Evolutionary conservation across 306 rosid genomes (phyloP).

Genomic region (Acmispon strigosus): DNA sequence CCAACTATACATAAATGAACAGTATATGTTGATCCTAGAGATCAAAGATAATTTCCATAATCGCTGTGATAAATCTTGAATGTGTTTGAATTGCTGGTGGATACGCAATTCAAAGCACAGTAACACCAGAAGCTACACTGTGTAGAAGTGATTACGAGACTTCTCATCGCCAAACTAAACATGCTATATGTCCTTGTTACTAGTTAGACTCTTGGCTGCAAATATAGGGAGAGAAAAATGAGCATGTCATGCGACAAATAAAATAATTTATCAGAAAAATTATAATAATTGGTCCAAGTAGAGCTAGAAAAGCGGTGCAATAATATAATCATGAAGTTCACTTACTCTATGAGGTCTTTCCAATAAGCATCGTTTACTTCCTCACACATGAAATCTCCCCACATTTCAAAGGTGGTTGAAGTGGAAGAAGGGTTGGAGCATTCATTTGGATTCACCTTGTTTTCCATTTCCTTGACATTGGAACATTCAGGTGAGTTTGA

Average conservation of each 20-base stretch:
- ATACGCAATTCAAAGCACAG: too few relatives aligned
- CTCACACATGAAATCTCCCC: slow-evolving; percentile 44
- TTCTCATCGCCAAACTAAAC: too few relatives aligned
- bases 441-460: slow-evolving; percentile 19
- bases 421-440: slow-evolving; percentile 25
- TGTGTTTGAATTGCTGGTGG: not conserved
- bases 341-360: slow-evolving; percentile 48
- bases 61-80: slow-evolving; percentile 1
- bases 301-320: not conserved
- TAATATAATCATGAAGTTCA: not conserved
- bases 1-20: not conserved
- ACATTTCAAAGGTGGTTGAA: slow-evolving; percentile 47
- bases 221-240: not conserved
- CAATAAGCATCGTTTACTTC: slow-evolving; percentile 45
- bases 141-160: too few relatives aligned
- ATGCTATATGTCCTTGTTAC: not conserved
- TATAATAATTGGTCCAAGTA: not conserved
- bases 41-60: slow-evolving; percentile 5
- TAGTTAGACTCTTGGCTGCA: slow-evolving; percentile 36
- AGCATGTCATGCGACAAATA: not conserved
- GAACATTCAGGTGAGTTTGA: slow-evolving; percentile 36
- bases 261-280: not conserved
- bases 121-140: too few relatives aligned
- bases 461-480: slow-evolving; percentile 19
- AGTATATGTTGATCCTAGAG: not conserved